Conservation (phyloP, 148 eudicot genomes). For the Camellia japonica region DNA sequence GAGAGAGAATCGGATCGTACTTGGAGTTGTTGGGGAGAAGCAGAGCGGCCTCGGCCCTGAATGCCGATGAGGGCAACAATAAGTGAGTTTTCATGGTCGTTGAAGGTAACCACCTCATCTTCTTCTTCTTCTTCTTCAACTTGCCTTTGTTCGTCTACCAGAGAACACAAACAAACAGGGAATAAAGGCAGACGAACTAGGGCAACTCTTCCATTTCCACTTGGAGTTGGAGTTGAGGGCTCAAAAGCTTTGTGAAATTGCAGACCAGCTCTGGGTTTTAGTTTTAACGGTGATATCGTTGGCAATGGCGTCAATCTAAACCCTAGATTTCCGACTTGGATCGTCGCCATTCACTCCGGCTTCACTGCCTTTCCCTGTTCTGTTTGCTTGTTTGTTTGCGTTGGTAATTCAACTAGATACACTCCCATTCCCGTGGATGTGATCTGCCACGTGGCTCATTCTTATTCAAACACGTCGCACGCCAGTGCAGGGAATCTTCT, state of each 20-base stretch:
- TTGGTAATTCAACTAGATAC: constrained; percentile 1
- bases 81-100: constrained; percentile 52
- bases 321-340: constrained; percentile 13
- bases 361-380: background rate
- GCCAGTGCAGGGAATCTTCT: background rate
- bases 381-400: background rate
- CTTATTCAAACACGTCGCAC: background rate
- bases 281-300: background rate
- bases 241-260: background rate
- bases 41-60: constrained; percentile 93
- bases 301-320: constrained; percentile 10
- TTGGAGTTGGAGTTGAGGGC: background rate
- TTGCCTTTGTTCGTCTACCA: constrained; percentile 22
- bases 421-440: background rate
- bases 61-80: constrained; percentile 77
- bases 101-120: constrained; percentile 33
- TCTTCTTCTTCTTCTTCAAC: background rate
- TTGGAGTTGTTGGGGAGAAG: constrained; percentile 68
- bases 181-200: constrained; percentile 5
- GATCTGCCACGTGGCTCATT: background rate
- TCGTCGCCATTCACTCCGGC: constrained; percentile 6
- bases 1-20: constrained; percentile 20
- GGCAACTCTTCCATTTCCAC: background rate
- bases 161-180: constrained; percentile 8
- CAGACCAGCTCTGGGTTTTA: background rate